phyloP scores from a whole-genome alignment of 192 early-diverging fungal species.

The Mortierella hygrophila region DNA sequence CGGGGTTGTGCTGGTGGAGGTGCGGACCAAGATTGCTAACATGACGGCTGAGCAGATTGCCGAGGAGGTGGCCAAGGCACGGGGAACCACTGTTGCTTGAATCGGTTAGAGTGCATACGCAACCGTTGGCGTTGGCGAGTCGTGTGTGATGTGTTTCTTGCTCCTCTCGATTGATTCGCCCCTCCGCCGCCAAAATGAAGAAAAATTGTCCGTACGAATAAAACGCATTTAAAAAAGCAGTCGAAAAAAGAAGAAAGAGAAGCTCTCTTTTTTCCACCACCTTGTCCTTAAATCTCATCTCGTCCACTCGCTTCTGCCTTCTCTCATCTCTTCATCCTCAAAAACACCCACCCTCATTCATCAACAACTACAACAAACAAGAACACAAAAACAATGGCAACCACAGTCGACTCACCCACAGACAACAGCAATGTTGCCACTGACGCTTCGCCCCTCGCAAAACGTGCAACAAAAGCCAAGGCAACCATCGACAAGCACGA shows the following conservation, averaged over 20 bases:
- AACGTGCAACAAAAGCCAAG: slow-evolving; percentile 14
- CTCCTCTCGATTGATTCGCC: neutral
- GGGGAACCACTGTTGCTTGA: neutral
- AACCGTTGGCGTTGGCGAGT: neutral
- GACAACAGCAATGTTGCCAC: neutral
- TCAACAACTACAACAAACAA: neutral
- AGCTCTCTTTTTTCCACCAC: neutral
- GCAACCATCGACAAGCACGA: slow-evolving; percentile 39
- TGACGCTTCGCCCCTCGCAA: slow-evolving; percentile 2
- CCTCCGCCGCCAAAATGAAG: neutral
- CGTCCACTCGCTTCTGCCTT: neutral
- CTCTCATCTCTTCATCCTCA: neutral
- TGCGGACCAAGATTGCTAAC: slow-evolving; percentile 20
- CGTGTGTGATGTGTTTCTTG: neutral
- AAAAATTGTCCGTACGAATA: neutral
- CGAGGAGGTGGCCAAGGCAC: slow-evolving; percentile 21
- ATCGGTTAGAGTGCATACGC: neutral
- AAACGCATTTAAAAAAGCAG: neutral
- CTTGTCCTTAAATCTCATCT: neutral
- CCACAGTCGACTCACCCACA: slow-evolving; percentile 9
- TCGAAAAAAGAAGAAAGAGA: slow-evolving; percentile 2
- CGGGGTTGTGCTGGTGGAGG: slow-evolving; percentile 40
- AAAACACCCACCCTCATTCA: neutral
- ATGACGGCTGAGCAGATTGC: slow-evolving; percentile 35
- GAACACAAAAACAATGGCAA: slow-evolving; percentile 1